Conservation (phyloP, 441 rosid species). For the Populus tomentosa region DNA sequence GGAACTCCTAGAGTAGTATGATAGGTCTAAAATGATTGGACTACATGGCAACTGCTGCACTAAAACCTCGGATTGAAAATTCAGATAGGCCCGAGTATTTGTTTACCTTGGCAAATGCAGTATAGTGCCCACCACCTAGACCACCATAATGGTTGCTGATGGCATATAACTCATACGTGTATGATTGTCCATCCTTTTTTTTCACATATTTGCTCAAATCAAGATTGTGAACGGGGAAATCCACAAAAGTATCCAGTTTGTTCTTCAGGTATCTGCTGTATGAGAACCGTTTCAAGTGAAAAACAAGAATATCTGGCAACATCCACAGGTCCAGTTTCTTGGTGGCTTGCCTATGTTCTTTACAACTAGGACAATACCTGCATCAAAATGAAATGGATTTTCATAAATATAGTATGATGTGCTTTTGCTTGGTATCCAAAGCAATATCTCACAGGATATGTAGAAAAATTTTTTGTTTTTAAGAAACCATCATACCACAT, state of each 20-base stretch:
- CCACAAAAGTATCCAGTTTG: conserved; percentile 72
- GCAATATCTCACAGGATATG: not conserved
- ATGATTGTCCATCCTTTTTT: conserved; percentile 29
- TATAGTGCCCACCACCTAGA: conserved; percentile 80
- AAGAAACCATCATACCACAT: conserved; percentile 47
- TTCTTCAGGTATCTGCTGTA: conserved; percentile 59
- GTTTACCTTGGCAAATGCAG: conserved; percentile 72
- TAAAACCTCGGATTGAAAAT: no score
- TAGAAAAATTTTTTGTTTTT: not conserved
- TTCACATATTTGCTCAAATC: conserved; percentile 53
- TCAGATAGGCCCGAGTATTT: not conserved
- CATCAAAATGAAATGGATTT: not conserved
- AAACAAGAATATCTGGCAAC: conserved; percentile 63
- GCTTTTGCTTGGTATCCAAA: not conserved
- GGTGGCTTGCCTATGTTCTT: conserved; percentile 65
- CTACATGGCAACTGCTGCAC: not conserved
- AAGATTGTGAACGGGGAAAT: conserved; percentile 66
- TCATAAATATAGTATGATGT: not conserved
- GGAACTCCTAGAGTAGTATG: not conserved
- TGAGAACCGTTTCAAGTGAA: conserved; percentile 72
- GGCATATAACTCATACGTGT: conserved; percentile 54
- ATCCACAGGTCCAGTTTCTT: conserved; percentile 78
- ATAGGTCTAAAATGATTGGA: not conserved
- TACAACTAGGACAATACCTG: conserved; percentile 72
- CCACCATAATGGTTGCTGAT: conserved; percentile 73